Percentiles rank a stretch among this genome's conserved stretches.
Conservation (phyloP, 2,329 filamentous ascomycete genomes). For the Penicillium sp. region DNA sequence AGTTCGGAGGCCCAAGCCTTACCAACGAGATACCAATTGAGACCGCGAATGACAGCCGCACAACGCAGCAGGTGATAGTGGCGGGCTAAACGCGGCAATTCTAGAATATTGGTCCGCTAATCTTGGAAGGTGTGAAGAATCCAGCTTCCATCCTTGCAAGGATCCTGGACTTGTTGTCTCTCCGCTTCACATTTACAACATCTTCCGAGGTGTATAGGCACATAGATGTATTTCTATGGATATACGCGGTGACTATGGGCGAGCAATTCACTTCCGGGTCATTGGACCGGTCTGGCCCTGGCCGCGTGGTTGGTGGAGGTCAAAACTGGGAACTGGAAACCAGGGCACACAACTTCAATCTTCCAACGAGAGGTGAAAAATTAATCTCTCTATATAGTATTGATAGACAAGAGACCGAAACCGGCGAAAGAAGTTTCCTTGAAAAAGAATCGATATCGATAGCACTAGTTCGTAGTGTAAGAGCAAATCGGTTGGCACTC, state of each 20-base stretch:
- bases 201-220: not conserved
- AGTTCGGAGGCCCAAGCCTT: slow-evolving; percentile 2
- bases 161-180: not conserved
- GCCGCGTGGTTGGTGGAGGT: slow-evolving; percentile 3
- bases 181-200: not conserved
- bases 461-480: not conserved
- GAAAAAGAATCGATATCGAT: not conserved
- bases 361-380: not conserved
- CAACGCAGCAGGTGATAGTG: slow-evolving; percentile 9
- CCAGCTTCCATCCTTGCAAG: not conserved
- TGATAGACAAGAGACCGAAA: no score
- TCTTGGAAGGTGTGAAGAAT: not conserved
- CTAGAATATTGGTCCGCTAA: not conserved
- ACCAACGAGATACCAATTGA: not conserved
- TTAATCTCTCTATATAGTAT: not conserved
- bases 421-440: not conserved
- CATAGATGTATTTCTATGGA: not conserved
- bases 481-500: not conserved
- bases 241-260: not conserved
- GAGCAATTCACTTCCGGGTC: not conserved
- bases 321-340: not conserved
- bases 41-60: slow-evolving; percentile 14
- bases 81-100: slow-evolving; percentile 16
- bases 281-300: slow-evolving; percentile 14
- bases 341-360: not conserved